Base-by-base conservation (phyloP, 169 alveolate species). In the Cystoisospora suis region DNA sequence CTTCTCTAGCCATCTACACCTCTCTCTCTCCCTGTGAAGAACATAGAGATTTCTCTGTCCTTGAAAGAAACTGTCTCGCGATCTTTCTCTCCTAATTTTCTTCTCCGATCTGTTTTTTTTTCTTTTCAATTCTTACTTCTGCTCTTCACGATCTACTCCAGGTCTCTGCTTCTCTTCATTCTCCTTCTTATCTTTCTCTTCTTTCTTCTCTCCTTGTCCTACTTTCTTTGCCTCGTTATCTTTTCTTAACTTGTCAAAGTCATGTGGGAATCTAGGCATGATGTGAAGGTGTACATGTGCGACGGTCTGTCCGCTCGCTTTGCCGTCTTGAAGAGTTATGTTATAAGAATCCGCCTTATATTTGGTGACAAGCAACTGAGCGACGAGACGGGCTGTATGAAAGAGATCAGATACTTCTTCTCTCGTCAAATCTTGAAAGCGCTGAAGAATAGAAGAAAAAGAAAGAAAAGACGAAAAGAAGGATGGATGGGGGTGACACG, bases 271-370 rank as follows among this genome's bases (percentile, higher is more conserved):
- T 75, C 97, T 93, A 4, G 98, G 98, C 44, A 97, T 95, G 80
- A 97, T 86, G 93, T 97, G 98, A 15, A 96, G 94, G 94, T 97
- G 98, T 20, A 96, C 95, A 91, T 97, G 98, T 0, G 95, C 95
- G 34, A 97, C 97, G 9, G 97, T 97, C 94, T 96, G 98, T 0
- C 98, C 98, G 1, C 98, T 96, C 20, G 95, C 98, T 80, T 91
- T 93, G 36, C 98, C 98, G 91, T 97, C 98, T 95, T 97, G 96
- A 27, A 72, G 53, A 2, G 83, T 38, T n/a, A 72, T 72, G 9
- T 34, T 0, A 34, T 38, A 72, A 2, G 56, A 72, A 38, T 72
- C 56, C 27, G 56, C 56, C 32, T 9, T 9, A 20, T 32, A 1
- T 27, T 72, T 72, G 6, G 53, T 17, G 53, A 36, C 12, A 0